Base-by-base conservation (phyloP, 2,329 filamentous ascomycete species). In the Colletotrichum sp. region DNA sequence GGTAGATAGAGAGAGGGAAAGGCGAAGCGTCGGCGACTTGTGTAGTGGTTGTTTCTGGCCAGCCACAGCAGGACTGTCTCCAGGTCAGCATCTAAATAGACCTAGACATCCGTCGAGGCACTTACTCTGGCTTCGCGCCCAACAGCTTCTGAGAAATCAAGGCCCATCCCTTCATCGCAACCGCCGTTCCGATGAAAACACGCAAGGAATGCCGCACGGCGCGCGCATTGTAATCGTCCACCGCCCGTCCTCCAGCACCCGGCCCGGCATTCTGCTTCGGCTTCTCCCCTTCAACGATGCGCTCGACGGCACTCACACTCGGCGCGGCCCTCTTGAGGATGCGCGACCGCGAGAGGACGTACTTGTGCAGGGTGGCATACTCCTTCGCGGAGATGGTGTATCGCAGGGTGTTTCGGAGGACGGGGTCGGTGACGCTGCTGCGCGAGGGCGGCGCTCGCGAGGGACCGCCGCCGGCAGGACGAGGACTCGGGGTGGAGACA, bases 351-450 rank as follows among this genome's bases (percentile, higher is more conserved):
- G 94, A 95, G 67, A 97, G 89, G 69, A 98, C 90, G 82, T 96
- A 96, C 81, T 94, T 93, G 84, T 98, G 95, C 22, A 98, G 90
- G 2, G 93, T 87, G 79, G 95, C 93, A 85, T 98, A 98, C 84
- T 98, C 96, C 83, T 93, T 92, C 57, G 95, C 93, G 8, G 92
- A 94, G 82, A 96, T 95, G 74, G 94, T 97, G 85, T 98, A 96
- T 79, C 96, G 93, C 75, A 98, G 89, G 59, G 95, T 93, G 84
- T 97, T 98, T 84, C 95, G 94, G 72, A 98, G 89, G 77, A 98
- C 90, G 7, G 94, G 94, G 79, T 96, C 94, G 52, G 78, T 74
- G 34, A 79, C 80, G 5, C 84, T 68, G 16, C 74, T 76, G 67
- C 72, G 61, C 27, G 76, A 72, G 13, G 69, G 57, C 16, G 75